A percentile compares a stretch with the other conserved stretches of the same genome.
Evolutionary conservation across 1,284 basidiomycete genomes (phyloP).

Genomic region (Trichosporon asahii): DNA sequence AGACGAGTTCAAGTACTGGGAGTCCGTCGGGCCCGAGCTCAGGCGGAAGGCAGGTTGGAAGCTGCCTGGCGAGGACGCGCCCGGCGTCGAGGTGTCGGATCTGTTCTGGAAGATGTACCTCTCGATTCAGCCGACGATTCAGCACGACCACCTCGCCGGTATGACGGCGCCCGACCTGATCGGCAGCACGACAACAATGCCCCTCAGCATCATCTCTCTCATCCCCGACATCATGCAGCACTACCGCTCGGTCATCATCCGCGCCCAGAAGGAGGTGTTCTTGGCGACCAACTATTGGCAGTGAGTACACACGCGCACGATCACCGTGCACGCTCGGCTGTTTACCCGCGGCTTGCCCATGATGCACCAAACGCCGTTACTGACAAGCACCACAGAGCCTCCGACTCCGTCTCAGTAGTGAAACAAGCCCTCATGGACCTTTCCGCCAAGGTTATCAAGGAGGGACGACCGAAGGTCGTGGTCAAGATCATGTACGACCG

Average conservation of each 20-base stretch:
- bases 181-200: constrained; percentile 59
- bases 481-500: constrained; percentile 65
- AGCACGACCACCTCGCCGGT: constrained; percentile 57
- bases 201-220: constrained; percentile 54
- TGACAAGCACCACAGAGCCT: constrained; percentile 45
- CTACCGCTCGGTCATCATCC: constrained; percentile 57
- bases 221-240: constrained; percentile 64
- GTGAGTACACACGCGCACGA: constrained; percentile 30
- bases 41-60: constrained; percentile 49
- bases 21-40: constrained; percentile 34
- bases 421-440: constrained; percentile 60
- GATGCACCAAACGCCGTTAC: neutral
- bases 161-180: constrained; percentile 58
- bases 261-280: constrained; percentile 60
- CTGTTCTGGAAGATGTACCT: constrained; percentile 57
- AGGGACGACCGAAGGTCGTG: constrained; percentile 57
- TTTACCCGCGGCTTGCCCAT: neutral
- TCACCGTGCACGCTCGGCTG: neutral
- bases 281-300: constrained; percentile 63
- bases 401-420: constrained; percentile 58
- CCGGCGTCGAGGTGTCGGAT: constrained; percentile 43
- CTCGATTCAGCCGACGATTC: constrained; percentile 57
- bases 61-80: constrained; percentile 37
- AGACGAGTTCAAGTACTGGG: constrained; percentile 36
- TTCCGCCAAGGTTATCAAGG: constrained; percentile 55